Evolutionary conservation across 73 alveolate species (phyloP), one percentile per base, ranked within the genome.

Genomic region (Paraurostyla sp.): DNA sequence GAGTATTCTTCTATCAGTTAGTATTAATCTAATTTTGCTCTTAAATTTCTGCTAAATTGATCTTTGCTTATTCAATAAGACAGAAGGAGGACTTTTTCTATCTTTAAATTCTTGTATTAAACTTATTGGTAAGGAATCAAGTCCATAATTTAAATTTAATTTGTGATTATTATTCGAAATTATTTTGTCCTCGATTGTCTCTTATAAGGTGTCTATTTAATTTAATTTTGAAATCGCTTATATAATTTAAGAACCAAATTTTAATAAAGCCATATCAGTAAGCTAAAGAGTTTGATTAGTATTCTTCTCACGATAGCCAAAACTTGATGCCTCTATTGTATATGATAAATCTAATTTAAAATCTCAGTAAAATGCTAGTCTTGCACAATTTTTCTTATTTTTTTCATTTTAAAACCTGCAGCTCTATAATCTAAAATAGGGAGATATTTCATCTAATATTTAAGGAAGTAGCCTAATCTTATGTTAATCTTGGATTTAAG

Each of bases 281-380:
- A 69, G 40, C 62, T 69, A 43, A 6, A 69, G 16, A 69, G 68
- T 13, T 2, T 6, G 7, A 23, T 69, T 43, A 32, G 20, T 69
- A 4, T 69, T 2, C 18, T 36, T 36, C n/a, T 69, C 84, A 15
- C n/a, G 29, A 29, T 69, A 69, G 65, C 84, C 58, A n/a, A n/a
- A 69, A 23, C 84, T 41, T 69, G 84, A 69, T 7, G 84, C 58
- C 40, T 69, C 84, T n/a, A 69, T 69, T 7, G 84, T 69, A 38
- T 41, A 69, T 3, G 65, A 36, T 23, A n/a, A 7, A 38, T 69
- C 62, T 20, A 69, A 4, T 20, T 69, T 43, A 15, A 16, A 69
- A 40, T 69, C 84, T 41, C 84, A 3, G 41, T 69, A 42, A 38
- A 69, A 41, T 7, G 41, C 15, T 7, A 69, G 84, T 35, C 84